phyloP scores from a whole-genome alignment of 2,329 filamentous ascomycete species.

The Fusarium longipes region DNA sequence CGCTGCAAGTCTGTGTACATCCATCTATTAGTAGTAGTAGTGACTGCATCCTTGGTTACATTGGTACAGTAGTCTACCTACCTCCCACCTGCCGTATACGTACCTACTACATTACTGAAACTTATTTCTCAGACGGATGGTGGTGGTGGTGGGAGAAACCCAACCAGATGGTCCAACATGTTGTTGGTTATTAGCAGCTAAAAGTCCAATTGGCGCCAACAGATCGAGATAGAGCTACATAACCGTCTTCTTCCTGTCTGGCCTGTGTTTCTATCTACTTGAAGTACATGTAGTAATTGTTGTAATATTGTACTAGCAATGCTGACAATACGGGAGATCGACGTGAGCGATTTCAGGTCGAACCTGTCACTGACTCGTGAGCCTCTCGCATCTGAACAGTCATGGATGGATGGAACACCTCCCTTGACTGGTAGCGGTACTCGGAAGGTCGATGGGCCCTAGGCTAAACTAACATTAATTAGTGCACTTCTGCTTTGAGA shows the following conservation, averaged over 20 bases:
- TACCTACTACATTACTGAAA: background rate
- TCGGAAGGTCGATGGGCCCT: background rate
- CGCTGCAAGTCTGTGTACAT: background rate
- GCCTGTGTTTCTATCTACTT: background rate
- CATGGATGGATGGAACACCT: too few species aligned
- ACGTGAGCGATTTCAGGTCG: conserved; percentile 35
- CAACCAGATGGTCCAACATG: background rate
- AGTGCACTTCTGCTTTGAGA: background rate
- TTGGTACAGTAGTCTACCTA: too few species aligned
- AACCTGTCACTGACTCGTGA: conserved; percentile 37
- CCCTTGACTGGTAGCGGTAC: background rate
- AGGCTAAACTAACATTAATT: background rate
- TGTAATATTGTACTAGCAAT: conserved; percentile 4
- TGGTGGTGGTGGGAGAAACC: background rate
- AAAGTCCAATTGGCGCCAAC: background rate
- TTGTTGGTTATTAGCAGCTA: conserved; percentile 1
- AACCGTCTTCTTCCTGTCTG: background rate
- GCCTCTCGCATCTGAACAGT: conserved; percentile 5
- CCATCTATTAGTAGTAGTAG: too few species aligned
- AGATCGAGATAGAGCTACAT: background rate
- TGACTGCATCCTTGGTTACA: background rate
- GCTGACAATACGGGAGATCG: conserved; percentile 44
- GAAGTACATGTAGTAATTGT: conserved; percentile 1
- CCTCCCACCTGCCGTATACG: too few species aligned
- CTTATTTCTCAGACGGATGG: background rate